These are phyloP conservation scores for Dimocarpus longan DNA, from an alignment of 345 rosid genomes.

Conservation along the genomic window DNA sequence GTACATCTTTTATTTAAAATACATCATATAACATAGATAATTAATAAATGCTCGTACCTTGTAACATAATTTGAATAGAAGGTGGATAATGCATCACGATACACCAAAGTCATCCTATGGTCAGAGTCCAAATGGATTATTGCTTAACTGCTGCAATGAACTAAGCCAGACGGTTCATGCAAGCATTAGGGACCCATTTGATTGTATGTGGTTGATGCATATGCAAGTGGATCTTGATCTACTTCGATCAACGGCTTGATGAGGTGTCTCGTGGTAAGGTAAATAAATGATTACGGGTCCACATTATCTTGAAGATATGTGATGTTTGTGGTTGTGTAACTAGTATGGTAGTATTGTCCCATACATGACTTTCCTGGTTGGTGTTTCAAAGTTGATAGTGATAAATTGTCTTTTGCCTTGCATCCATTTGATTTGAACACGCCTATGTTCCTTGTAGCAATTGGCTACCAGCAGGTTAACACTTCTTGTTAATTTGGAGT, in stretches of 20 bases:
- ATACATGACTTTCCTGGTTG: constrained; percentile 20
- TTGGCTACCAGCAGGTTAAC: not conserved
- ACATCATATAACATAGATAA: too few species aligned
- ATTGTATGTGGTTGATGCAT: not conserved
- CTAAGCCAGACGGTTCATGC: not conserved
- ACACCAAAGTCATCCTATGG: not conserved
- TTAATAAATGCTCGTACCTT: too few species aligned
- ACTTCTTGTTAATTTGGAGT: not conserved
- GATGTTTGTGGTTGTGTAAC: constrained; percentile 28
- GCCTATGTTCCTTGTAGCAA: not conserved
- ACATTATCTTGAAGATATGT: constrained; percentile 25
- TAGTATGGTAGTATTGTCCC: not conserved
- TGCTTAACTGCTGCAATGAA: not conserved
- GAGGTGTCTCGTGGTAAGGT: not conserved
- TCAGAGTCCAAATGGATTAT: not conserved
- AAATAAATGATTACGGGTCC: constrained; percentile 18
- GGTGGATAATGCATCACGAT: not conserved
- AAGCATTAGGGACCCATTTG: not conserved
- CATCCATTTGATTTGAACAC: not conserved
- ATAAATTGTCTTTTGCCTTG: constrained; percentile 12
- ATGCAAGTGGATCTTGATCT: not conserved
- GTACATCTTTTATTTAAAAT: too few species aligned
- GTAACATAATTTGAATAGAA: not conserved
- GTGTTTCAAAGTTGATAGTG: constrained; percentile 14
- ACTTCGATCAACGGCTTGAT: constrained; percentile 8